phyloP scores from a whole-genome alignment of 225 moss, liverwort and hornwort species.

The Takakia lepidozioides region DNA sequence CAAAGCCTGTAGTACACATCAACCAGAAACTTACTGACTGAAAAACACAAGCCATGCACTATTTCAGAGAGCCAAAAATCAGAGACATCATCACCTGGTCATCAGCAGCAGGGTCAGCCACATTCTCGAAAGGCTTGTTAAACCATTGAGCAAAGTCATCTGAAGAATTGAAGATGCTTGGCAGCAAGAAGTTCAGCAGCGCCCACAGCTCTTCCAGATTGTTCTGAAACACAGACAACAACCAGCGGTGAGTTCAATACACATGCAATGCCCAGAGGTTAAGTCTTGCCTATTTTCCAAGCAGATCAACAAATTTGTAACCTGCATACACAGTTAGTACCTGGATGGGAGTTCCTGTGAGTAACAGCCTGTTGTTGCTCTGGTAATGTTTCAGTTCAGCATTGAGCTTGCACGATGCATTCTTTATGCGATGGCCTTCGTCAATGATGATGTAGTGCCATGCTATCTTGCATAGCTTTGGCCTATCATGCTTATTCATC shows the following conservation, averaged over 20 bases:
- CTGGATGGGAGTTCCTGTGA: slow-evolving; percentile 99
- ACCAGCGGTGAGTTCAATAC: too few relatives aligned
- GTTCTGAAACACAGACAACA: slow-evolving; percentile 68
- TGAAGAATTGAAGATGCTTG: slow-evolving; percentile 98
- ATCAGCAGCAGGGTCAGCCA: slow-evolving; percentile 81
- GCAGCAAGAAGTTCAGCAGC: slow-evolving; percentile 79
- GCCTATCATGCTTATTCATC: slow-evolving; percentile 99
- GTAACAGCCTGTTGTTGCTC: slow-evolving; percentile 88
- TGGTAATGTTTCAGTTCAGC: slow-evolving; percentile 91
- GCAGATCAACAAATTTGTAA: too few relatives aligned
- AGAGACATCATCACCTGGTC: slow-evolving; percentile 70
- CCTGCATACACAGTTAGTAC: too few relatives aligned
- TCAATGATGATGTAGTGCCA: slow-evolving; percentile 99
- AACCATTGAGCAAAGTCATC: slow-evolving; percentile 99
- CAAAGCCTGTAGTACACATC: slow-evolving; percentile 67
- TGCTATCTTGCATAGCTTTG: slow-evolving; percentile 90
- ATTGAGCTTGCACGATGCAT: slow-evolving; percentile 97
- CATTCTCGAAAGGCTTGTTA: slow-evolving; percentile 98
- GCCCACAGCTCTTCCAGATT: slow-evolving; percentile 99
- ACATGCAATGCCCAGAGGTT: too few relatives aligned
- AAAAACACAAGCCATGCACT: too few relatives aligned
- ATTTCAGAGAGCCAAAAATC: too few relatives aligned
- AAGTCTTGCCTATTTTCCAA: too few relatives aligned
- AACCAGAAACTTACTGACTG: too few relatives aligned
- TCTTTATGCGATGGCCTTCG: slow-evolving; percentile 96